phyloP scores from a whole-genome alignment of 768 basidiomycete species.

The Brasilioporus rufonigricans region DNA sequence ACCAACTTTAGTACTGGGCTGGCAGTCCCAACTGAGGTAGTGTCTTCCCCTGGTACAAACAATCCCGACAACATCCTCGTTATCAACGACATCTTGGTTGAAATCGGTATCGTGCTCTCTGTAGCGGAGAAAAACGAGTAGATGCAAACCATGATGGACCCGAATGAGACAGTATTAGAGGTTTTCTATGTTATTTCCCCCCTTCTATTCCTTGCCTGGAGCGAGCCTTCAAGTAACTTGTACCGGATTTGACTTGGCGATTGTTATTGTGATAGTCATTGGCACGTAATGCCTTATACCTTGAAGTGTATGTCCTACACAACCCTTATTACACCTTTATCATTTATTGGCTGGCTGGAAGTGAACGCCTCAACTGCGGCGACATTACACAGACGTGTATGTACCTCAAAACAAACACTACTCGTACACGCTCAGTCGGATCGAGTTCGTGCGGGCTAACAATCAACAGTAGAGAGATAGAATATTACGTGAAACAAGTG shows the following conservation, averaged over 20 bases:
- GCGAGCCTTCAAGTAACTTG: conserved; percentile 1
- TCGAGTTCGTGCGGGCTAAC: not conserved
- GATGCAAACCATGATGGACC: not conserved
- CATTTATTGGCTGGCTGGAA: not conserved
- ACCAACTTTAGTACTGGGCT: conserved; percentile 22
- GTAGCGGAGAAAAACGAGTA: conserved; percentile 2
- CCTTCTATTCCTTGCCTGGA: conserved; percentile 1
- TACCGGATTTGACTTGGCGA: not conserved
- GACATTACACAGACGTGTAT: not conserved
- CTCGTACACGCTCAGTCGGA: not conserved
- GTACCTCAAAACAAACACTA: not conserved
- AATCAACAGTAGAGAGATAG: not conserved
- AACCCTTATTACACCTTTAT: not conserved
- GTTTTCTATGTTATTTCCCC: not conserved
- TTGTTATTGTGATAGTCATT: not conserved
- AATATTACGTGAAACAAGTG: conserved; percentile 38
- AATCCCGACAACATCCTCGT: conserved; percentile 34
- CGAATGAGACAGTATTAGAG: not conserved
- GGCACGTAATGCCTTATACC: conserved; percentile 25
- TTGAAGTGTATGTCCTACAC: conserved; percentile 4
- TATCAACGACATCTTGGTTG: conserved; percentile 37
- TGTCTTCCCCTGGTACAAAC: conserved; percentile 31
- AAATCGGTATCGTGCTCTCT: conserved; percentile 25
- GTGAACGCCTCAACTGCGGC: not conserved
- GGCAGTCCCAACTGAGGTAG: conserved; percentile 21